Evolutionary conservation across 306 rosid genomes (phyloP), one percentile per base, ranked within the genome.

Genomic region (Leucaena leucocephala): DNA sequence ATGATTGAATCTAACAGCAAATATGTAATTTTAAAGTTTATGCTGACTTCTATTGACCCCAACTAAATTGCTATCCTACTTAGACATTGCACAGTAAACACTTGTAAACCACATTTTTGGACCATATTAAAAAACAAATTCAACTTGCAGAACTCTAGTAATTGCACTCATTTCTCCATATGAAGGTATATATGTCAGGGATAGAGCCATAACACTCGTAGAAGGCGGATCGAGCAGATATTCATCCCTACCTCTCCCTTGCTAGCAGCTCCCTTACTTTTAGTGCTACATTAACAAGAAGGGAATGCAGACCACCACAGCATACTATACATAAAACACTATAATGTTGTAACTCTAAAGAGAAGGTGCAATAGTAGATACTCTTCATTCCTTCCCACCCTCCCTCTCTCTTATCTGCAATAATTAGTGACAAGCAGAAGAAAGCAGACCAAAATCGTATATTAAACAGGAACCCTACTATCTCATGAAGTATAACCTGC

Each of bases 271-370:
- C 21, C 42, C 70, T 36, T 70, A 71, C 62, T n/a, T 55, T 13
- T 14, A 15, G 55, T 55, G 62, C 34, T 55, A 19, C 62, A 55
- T 69, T 63, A 73, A 42, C 49, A 70, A 33, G 27, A 27, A 27
- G 10, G 45, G 76, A 85, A 74, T 22, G 61, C 85, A 67, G 70
- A 77, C 50, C 62, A 39, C 54, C 79, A 22, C 39, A 50, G 49
- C 62, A 73, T 73, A 80, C 68, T 61, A 52, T 43, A 68, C 49
- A 59, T 22, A 69, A 62, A 38, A 39, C 81, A 55, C 22, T 61
- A 3, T 67, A 67, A 67, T 9, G 40, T 8, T 9, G 50, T 40
- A n/a, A 67, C 72, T 10, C 52, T 8, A 17, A 66, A 36, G n/a
- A n/a, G 46, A 36, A 17, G 33, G 49, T 8, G 21, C 33, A 39